A percentile compares a stretch with the other conserved stretches of the same genome.
phyloP scores from a whole-genome alignment of 306 rosid species.

The Cucurbita moschata region DNA sequence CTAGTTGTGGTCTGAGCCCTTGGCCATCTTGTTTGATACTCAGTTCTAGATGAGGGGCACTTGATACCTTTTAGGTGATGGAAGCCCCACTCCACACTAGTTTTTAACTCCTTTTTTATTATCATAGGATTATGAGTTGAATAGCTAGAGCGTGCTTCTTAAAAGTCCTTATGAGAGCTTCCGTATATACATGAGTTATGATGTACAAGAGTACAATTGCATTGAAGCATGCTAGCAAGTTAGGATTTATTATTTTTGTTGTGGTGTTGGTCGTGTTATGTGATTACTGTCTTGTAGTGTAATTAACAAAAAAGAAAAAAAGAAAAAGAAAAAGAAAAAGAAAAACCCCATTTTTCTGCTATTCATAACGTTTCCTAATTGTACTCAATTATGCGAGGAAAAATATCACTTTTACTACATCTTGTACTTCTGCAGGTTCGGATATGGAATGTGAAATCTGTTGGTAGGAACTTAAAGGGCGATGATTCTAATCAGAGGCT shows the following conservation, averaged over 20 bases:
- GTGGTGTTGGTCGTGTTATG: not conserved
- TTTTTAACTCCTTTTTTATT: not conserved
- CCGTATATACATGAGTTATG: not conserved
- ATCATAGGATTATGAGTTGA: not conserved
- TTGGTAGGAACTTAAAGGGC: slow-evolving; percentile 37
- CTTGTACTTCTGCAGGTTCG: slow-evolving; percentile 49
- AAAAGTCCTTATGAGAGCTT: no score
- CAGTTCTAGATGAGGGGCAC: not conserved
- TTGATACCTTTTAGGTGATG: not conserved
- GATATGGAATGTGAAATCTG: slow-evolving; percentile 93
- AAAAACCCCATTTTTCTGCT: not conserved
- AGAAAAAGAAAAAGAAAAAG: no score
- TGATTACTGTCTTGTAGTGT: not conserved
- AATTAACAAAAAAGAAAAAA: not conserved
- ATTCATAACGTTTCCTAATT: not conserved
- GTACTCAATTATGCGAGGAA: not conserved
- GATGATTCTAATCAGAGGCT: slow-evolving; percentile 68
- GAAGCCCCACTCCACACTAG: not conserved
- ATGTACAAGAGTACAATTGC: not conserved
- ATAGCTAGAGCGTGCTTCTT: no score
- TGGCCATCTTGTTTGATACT: not conserved
- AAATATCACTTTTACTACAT: not conserved
- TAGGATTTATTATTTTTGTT: not conserved
- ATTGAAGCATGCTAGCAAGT: not conserved
- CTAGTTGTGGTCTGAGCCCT: not conserved